Evolutionary conservation across 2,329 filamentous ascomycete genomes (phyloP).

Genomic region (Cephalotrichum gorgonifer): DNA sequence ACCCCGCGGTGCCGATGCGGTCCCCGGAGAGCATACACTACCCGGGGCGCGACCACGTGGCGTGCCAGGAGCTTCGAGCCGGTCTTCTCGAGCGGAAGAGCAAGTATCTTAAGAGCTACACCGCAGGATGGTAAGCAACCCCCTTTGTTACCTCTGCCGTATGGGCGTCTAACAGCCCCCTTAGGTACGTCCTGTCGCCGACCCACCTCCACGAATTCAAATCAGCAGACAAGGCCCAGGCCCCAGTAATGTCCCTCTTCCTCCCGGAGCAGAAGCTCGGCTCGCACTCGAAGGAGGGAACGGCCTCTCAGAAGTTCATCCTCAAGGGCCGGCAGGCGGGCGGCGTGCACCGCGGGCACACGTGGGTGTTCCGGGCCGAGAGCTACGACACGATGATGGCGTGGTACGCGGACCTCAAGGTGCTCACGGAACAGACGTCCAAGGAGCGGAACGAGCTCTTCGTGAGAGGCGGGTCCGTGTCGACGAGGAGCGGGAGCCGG

Average conservation of each 20-base stretch:
- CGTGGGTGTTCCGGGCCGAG: constrained; percentile 62
- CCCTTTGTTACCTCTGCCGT: background rate
- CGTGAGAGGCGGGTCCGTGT: constrained; percentile 62
- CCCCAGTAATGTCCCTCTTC: constrained; percentile 92
- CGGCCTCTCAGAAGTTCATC: constrained; percentile 93
- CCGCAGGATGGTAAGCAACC: constrained; percentile 70
- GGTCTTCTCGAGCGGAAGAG: constrained; percentile 94
- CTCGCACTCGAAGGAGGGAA: constrained; percentile 72
- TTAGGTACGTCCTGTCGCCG: constrained; percentile 86
- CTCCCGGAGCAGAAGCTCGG: constrained; percentile 92
- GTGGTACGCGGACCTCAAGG: constrained; percentile 90
- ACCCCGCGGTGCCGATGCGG: constrained; percentile 70
- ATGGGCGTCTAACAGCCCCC: background rate
- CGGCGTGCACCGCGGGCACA: constrained; percentile 73
- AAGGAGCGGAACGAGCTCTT: constrained; percentile 75
- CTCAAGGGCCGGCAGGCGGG: constrained; percentile 94
- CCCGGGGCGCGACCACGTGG: constrained; percentile 77
- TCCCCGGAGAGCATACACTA: constrained; percentile 78
- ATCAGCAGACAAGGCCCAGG: constrained; percentile 85
- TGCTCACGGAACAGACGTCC: constrained; percentile 75
- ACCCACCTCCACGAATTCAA: constrained; percentile 99
- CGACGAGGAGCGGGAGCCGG: constrained; percentile 57
- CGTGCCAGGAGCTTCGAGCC: constrained; percentile 73
- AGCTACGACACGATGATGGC: constrained; percentile 91
- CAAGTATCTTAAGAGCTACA: constrained; percentile 97